Evolutionary conservation across 75 land plant genomes (phyloP), one percentile per base, ranked within the genome.

Genomic region (Chamaecyparis obtusa): DNA sequence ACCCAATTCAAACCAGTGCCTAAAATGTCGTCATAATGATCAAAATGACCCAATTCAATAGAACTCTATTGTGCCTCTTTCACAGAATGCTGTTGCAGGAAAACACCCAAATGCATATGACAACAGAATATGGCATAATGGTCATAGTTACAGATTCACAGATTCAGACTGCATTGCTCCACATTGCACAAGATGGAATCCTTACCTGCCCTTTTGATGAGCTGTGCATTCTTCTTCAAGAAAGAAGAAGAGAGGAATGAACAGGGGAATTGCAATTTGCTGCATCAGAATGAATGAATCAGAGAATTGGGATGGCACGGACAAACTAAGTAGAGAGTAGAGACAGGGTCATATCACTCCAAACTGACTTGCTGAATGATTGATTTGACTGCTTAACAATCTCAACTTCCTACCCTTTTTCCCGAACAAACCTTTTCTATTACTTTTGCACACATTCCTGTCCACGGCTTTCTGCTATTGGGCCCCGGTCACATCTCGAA

Each of bases 321-420:
- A 80, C 10, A 36, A n/a, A 7, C 69, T 77, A 24, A 43, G 83
- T 44, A 81, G 83, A 46, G 15, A 41, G 46, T 79, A 39, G 27
- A 39, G 43, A 46, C 3, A 1, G 83, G 30, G 6, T 81, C 30
- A 81, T 44, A 81, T 44, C 51, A 81, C 46, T 81, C 51, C 83
- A 44, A 81, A 27, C 83, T 44, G 51, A 46, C 49, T 46, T 46
- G 49, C 30, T 81, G 32, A 27, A 46, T 46, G 54, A 81, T 81
- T 81, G 83, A 81, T 44, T 81, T 81, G 83, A 81, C 83, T n/a
- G 51, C 54, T 46, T 81, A 81, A 81, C 83, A 81, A 81, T 46
- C 83, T 81, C 13, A 81, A 46, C 30, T 5, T 8, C 69, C 69
- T 6, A 5, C 8, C 69, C 30, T 24, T 21, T 64, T 60, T 0